Percentiles rank a stretch among this genome's conserved stretches.
These are phyloP conservation scores for Cyanodermella asteris DNA, from an alignment of 2,329 filamentous ascomycete genomes.

Conservation along the genomic window DNA sequence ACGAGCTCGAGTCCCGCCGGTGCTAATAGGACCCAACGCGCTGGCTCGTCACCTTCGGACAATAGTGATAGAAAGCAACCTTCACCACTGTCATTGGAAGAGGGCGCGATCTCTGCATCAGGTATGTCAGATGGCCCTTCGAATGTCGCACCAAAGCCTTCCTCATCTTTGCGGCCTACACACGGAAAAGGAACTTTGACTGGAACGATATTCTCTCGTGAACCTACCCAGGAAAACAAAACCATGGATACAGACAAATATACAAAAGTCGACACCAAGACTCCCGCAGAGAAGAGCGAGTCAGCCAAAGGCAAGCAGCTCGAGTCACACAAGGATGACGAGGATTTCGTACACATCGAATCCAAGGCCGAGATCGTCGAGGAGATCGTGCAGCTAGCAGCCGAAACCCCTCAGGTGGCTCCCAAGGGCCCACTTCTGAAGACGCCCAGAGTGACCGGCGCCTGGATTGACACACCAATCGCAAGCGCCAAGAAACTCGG, in stretches of 20 bases:
- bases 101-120: neutral
- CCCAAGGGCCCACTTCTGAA: conserved; percentile 3
- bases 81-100: neutral
- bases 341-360: conserved; percentile 2
- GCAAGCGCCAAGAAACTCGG: no score
- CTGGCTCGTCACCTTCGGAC: conserved; percentile 6
- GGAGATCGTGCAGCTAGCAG: conserved; percentile 5
- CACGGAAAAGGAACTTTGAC: neutral
- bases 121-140: no score
- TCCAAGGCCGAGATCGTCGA: conserved; percentile 5
- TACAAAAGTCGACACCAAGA: neutral
- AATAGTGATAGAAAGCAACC: neutral
- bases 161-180: neutral
- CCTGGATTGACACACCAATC: conserved; percentile 26
- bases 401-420: conserved; percentile 2
- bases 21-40: conserved; percentile 9
- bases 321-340: no score
- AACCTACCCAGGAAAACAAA: conserved; percentile 1
- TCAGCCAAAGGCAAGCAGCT: conserved; percentile 1
- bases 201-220: neutral
- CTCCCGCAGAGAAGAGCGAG: conserved; percentile 1
- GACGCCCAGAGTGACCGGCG: conserved; percentile 24
- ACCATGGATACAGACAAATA: neutral
- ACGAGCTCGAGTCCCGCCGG: conserved; percentile 25
- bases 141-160: no score